Base-by-base conservation (phyloP, 805 yeast genomes). In the Lipomyces anomalus region DNA sequence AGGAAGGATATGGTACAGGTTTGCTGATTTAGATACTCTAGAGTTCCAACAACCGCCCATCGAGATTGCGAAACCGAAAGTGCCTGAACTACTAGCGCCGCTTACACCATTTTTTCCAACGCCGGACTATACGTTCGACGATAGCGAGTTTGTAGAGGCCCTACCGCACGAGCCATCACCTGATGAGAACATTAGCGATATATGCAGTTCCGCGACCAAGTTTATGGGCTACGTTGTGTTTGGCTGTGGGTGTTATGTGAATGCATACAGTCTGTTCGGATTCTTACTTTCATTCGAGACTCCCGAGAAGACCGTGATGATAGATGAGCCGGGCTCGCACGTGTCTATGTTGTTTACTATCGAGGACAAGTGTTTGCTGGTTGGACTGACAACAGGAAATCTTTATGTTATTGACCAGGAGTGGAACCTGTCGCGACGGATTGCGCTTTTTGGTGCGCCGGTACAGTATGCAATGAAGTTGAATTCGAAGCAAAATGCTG, bases 361-460 rank as follows among this genome's bases (percentile, higher is more conserved):
- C 16, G 5, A 37, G 5, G 17, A 33, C n/a, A 50, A 50, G 23
- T 37, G 24, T 39, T 33, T 50, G 18, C 21, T 50, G 11, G 37
- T 50, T 26, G 55, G 55, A 6, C 46, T 50, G 4, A 29, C 32
- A 18, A 34, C 38, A n/a, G 55, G 55, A 11, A 26, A 38, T 3
- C 17, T 50, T 6, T 50, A 50, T 38, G 11, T 48, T 7, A 23
- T 48, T 16, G 38, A 47, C 22, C 26, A 16, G 5, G 28, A 5
- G 13, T 37, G 48, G 53, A 22, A 35, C 11, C 33, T 50, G 4
- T 50, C 53, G 5, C 32, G 38, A 16, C 37, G 55, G 9, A 36
- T 50, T 20, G 47, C 50, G 5, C 36, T 50, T 5, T 49, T 46
- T 7, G 55, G 55, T 5, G 42, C 55, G 3, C 55, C 55, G 6